These are phyloP conservation scores for Phaffia rhodozyma DNA, from an alignment of 1,284 basidiomycete genomes.

Conservation along the genomic window DNA sequence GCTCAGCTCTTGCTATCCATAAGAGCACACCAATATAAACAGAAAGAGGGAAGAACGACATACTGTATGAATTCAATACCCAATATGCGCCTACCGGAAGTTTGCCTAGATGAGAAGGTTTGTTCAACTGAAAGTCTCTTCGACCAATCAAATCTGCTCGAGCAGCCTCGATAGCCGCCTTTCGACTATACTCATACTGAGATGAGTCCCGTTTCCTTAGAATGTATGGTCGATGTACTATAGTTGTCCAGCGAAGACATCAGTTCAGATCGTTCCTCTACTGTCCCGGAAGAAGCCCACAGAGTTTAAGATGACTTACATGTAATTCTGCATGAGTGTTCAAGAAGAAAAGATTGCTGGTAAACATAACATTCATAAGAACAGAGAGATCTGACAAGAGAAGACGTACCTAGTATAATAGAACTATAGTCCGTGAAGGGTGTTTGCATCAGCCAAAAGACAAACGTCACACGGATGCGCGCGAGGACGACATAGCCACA, in stretches of 20 bases:
- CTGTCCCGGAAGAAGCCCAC: too few relatives aligned
- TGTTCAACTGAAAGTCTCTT: slow-evolving; percentile 36
- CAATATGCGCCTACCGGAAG: slow-evolving; percentile 15
- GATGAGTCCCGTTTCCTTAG: slow-evolving; percentile 34
- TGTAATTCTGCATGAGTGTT: too few relatives aligned
- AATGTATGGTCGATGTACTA: slow-evolving; percentile 31
- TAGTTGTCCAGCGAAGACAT: not conserved
- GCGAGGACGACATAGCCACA: too few relatives aligned
- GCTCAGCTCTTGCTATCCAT: slow-evolving; percentile 34
- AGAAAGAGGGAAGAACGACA: not conserved
- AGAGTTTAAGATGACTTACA: too few relatives aligned
- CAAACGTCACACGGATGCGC: too few relatives aligned
- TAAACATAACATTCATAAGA: not conserved
- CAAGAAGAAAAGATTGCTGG: too few relatives aligned
- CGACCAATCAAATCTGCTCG: slow-evolving; percentile 36
- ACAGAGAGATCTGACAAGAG: not conserved
- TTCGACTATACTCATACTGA: slow-evolving; percentile 35
- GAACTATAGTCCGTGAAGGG: slow-evolving; percentile 6
- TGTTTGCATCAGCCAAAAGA: too few relatives aligned
- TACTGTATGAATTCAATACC: slow-evolving; percentile 3
- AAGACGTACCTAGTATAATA: slow-evolving; percentile 3
- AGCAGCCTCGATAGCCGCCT: slow-evolving; percentile 36
- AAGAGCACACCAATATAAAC: not conserved
- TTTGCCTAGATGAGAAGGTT: slow-evolving; percentile 20
- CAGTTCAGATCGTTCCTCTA: not conserved